Base-by-base conservation (phyloP, 2,329 filamentous ascomycete species). In the Ophiostoma ulmi region DNA sequence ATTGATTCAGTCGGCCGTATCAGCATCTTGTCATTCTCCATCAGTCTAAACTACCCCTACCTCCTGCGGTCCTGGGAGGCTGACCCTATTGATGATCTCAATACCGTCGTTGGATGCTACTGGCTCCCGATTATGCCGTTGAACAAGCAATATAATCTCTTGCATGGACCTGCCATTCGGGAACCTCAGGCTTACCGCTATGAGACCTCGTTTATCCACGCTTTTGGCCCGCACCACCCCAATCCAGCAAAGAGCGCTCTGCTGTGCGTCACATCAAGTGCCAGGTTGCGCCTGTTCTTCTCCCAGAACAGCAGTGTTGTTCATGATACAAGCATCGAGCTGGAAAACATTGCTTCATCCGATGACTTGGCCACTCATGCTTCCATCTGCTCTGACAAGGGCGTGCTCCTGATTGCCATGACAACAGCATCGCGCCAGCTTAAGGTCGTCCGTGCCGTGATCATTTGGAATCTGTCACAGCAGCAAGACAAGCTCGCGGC, bases 341-440 rank as follows among this genome's bases (percentile, higher is more conserved):
- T 97, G 48, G 91, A 94, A 77, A 89, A 88, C 73, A 84, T 92
- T 71, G 85, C 88, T 38, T 88, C 88, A 44, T 88, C 90, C 0
- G 88, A 93, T 73, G 90, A 93, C 74, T 79, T 92, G n/a, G 85
- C 94, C 68, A 93, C 92, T 0, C 93, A 96, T 80, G 92, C 92
- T 13, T 86, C 91, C 55, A 83, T 93, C 73, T 87, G 90, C 72
- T 87, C 91, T 3, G 91, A 94, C 70, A 92, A 89, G 79, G 88
- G 91, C 52, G 83, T 83, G 64, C 80, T 94, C 20, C 80, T 92
- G 48, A 83, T 93, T 61, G 88, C 87, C 6, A 83, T 91, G 72
- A 87, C 89, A 70, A 92, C 91, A 31, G 84, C 87, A 14, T 89
- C 89, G 3, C 88, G 88, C 70, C 90, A 92, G 73, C 83, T 97